Conservation (phyloP, 257 asterid genomes). For the Datura wrightii region DNA sequence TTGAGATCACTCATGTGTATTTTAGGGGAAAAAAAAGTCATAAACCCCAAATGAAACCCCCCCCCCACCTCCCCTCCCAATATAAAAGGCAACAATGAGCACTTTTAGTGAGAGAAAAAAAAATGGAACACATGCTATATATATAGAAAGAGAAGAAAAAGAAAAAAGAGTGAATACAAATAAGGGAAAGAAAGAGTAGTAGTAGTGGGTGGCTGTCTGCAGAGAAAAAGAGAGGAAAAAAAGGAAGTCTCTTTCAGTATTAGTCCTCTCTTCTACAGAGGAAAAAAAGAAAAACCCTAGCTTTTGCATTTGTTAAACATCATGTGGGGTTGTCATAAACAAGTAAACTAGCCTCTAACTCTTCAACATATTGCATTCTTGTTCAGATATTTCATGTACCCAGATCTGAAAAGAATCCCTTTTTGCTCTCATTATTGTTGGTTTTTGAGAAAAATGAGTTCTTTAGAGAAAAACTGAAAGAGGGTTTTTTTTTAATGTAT, state of each 20-base stretch:
- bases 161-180: not conserved
- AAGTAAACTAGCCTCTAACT: constrained; percentile 27
- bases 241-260: constrained; percentile 30
- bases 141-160: not conserved
- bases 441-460: constrained; percentile 18
- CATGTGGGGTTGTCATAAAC: constrained; percentile 29
- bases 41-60: constrained; percentile 18
- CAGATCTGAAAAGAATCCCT: constrained; percentile 27
- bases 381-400: not conserved
- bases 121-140: constrained; percentile 9
- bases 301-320: constrained; percentile 26
- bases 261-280: constrained; percentile 16
- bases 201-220: constrained; percentile 37
- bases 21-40: not conserved
- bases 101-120: not conserved
- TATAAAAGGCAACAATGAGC: constrained; percentile 26
- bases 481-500: not conserved
- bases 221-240: not conserved
- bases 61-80: not conserved
- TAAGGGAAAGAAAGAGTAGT: constrained; percentile 20
- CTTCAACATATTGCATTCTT: constrained; percentile 30
- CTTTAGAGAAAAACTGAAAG: constrained; percentile 6
- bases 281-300: constrained; percentile 25
- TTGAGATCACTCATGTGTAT: constrained; percentile 22
- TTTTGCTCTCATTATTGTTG: constrained; percentile 34